These are phyloP conservation scores for Vaccinium myrtillus DNA, from an alignment of 148 eudicot species.

Conservation along the genomic window DNA sequence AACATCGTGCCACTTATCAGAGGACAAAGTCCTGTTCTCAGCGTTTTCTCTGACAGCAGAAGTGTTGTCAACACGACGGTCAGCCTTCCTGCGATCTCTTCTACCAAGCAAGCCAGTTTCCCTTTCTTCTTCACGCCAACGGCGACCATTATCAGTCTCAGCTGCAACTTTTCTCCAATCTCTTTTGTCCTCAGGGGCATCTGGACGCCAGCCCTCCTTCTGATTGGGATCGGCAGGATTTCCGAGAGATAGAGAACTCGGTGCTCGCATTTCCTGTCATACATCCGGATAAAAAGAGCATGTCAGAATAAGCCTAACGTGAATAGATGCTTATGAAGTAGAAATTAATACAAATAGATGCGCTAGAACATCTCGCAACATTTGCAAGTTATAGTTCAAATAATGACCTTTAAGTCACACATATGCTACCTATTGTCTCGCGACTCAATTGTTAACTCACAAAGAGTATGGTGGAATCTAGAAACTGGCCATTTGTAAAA, in stretches of 20 bases:
- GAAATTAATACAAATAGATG: not conserved
- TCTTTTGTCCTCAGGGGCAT: conserved; percentile 61
- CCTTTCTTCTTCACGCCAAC: conserved; percentile 99
- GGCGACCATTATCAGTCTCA: conserved; percentile 71
- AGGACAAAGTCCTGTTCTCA: conserved; percentile 50
- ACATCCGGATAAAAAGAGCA: not conserved
- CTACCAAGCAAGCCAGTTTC: conserved; percentile 96
- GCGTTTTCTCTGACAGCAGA: conserved; percentile 53
- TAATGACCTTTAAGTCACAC: not conserved
- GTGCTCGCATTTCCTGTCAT: conserved; percentile 74
- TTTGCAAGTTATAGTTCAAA: too few species aligned
- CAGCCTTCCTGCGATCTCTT: conserved; percentile 82
- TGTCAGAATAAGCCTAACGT: not conserved
- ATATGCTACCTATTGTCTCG: not conserved
- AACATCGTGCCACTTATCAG: conserved; percentile 79
- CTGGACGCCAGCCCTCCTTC: conserved; percentile 62
- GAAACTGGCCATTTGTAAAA: not conserved
- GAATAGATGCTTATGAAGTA: not conserved
- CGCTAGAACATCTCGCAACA: not conserved
- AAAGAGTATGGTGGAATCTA: not conserved
- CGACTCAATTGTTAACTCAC: not conserved
- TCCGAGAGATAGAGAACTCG: conserved; percentile 80
- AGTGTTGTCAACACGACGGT: conserved; percentile 72
- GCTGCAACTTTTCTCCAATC: conserved; percentile 72
- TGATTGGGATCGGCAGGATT: conserved; percentile 61